Conservation (phyloP, 805 yeast species). For the Candida boidinii region DNA sequence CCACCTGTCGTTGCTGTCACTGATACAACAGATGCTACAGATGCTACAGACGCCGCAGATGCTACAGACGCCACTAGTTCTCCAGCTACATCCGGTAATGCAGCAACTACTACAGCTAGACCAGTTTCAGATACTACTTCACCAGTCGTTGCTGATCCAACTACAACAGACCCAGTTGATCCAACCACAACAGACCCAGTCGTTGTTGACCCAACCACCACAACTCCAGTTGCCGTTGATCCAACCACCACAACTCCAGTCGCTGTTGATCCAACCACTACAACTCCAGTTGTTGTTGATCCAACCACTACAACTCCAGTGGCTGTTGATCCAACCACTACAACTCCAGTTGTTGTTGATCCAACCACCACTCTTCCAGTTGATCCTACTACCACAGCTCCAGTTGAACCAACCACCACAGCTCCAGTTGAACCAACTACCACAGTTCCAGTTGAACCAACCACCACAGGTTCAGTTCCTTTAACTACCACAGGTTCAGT, state of each 20-base stretch:
- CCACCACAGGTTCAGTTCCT: slow-evolving; percentile 1
- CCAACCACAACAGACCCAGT: slow-evolving; percentile 1
- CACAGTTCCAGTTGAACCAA: neutral
- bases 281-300: neutral
- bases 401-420: neutral
- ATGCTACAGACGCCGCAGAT: neutral
- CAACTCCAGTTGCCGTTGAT: neutral
- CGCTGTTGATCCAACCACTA: neutral
- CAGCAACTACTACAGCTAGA: too few relatives aligned
- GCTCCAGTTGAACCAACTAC: neutral
- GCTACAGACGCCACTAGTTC: neutral
- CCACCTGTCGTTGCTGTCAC: neutral
- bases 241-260: neutral
- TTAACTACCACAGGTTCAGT: neutral
- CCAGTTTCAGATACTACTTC: neutral
- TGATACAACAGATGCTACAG: neutral
- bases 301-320: neutral
- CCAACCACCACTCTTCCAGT: neutral
- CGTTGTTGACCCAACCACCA: too few relatives aligned
- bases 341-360: neutral
- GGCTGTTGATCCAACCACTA: neutral
- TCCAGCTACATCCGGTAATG: slow-evolving; percentile 14
- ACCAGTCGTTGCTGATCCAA: neutral
- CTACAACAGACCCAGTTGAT: neutral
- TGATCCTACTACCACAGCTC: slow-evolving; percentile 1